A percentile compares a stretch with the other conserved stretches of the same genome.
Conservation (phyloP, 805 yeast species). For the Starmerella apicola region DNA sequence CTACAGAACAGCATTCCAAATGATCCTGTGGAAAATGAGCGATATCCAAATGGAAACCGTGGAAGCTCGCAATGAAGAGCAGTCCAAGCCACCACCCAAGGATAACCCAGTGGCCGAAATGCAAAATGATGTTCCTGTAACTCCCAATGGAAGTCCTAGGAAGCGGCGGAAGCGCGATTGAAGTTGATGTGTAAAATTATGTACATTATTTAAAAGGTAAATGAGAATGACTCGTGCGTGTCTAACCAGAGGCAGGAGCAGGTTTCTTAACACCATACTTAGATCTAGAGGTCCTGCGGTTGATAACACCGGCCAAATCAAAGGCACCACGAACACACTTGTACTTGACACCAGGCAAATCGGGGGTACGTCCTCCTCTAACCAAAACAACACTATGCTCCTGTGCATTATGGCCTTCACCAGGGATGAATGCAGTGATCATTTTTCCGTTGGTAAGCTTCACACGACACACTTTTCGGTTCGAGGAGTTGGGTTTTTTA, state of each 20-base stretch:
- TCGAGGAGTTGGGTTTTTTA: constrained; percentile 96
- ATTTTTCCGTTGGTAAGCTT: constrained; percentile 81
- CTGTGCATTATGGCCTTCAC: constrained; percentile 96
- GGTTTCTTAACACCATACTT: constrained; percentile 78
- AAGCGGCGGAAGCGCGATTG: not conserved
- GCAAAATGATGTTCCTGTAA: not conserved
- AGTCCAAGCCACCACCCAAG: too few species aligned
- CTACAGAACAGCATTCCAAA: constrained; percentile 53
- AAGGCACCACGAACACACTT: constrained; percentile 85
- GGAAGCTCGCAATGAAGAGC: constrained; percentile 11
- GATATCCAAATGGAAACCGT: constrained; percentile 38
- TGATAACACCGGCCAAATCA: constrained; percentile 91
- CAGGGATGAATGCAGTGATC: constrained; percentile 88
- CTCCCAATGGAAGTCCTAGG: not conserved
- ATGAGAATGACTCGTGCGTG: not conserved
- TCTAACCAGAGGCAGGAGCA: constrained; percentile 19
- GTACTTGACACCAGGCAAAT: constrained; percentile 95
- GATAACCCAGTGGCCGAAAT: not conserved
- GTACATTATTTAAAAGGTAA: not conserved
- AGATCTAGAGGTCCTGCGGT: constrained; percentile 77
- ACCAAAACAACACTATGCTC: constrained; percentile 94
- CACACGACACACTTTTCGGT: constrained; percentile 92
- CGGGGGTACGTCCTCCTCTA: constrained; percentile 97
- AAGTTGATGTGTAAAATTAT: not conserved
- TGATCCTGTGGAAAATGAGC: constrained; percentile 61